Evolutionary conservation across 139 green algal species (phyloP).

Genomic region (Trebouxia sp.): DNA sequence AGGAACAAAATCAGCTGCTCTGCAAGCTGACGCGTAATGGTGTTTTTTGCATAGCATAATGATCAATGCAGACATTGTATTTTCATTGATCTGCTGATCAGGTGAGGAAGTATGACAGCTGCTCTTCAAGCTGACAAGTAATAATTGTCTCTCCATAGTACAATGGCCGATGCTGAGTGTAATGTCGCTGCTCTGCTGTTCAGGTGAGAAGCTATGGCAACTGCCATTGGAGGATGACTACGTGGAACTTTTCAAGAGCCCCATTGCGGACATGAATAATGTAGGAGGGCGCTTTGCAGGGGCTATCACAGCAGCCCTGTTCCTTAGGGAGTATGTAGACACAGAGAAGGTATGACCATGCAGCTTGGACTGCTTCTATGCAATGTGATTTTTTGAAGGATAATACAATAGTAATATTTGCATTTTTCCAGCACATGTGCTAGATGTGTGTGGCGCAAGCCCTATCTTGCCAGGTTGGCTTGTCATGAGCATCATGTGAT

Average conservation of each 20-base stretch:
- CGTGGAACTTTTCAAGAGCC: conserved; percentile 66
- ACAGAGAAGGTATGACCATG: conserved; percentile 51
- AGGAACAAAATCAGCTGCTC: no score
- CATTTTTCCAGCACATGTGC: not conserved
- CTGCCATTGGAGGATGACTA: conserved; percentile 93
- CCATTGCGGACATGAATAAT: conserved; percentile 89
- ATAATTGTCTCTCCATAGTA: no score
- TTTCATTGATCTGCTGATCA: no score
- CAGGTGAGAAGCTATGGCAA: conserved; percentile 89
- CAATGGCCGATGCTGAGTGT: no score
- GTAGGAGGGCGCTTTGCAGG: conserved; percentile 70
- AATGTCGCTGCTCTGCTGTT: no score
- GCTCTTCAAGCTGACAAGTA: no score
- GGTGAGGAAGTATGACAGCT: no score
- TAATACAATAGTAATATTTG: no score
- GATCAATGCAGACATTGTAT: no score
- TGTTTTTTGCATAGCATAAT: no score
- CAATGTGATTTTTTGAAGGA: not conserved
- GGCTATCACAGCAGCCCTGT: conserved; percentile 92
- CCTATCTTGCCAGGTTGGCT: not conserved
- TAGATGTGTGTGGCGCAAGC: no score
- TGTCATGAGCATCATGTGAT: not conserved
- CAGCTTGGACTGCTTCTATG: not conserved
- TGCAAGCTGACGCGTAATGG: no score
- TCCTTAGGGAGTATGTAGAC: conserved; percentile 87